phyloP scores from a whole-genome alignment of 805 yeast species.

The Wickerhamomyces ciferrii region DNA sequence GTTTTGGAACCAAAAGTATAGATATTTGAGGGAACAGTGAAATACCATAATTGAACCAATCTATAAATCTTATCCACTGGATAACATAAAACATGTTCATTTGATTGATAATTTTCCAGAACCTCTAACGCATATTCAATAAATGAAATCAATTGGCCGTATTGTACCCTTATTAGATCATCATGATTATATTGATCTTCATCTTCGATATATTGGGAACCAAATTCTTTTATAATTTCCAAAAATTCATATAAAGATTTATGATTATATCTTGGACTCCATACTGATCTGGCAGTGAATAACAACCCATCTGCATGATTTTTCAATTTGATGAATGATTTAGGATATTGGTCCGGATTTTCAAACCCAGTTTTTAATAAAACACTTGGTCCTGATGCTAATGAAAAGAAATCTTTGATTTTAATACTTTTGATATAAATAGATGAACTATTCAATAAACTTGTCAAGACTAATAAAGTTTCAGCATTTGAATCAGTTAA shows the following conservation, averaged over 20 bases:
- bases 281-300: conserved; percentile 12
- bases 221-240: conserved; percentile 14
- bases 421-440: conserved; percentile 5
- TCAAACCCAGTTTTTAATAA: conserved; percentile 10
- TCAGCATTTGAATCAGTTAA: conserved; percentile 13
- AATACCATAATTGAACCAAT: conserved; percentile 12
- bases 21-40: conserved; percentile 11
- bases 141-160: conserved; percentile 5
- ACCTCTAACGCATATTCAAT: conserved; percentile 5
- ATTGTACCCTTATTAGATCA: conserved; percentile 4
- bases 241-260: conserved; percentile 12
- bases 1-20: conserved; percentile 9
- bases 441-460: conserved; percentile 6
- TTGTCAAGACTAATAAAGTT: conserved; percentile 4
- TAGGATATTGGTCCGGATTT: conserved; percentile 11
- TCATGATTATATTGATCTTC: conserved; percentile 2
- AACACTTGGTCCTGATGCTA: conserved; percentile 17
- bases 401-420: conserved; percentile 11
- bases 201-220: conserved; percentile 5
- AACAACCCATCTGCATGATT: conserved; percentile 14
- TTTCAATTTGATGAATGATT: conserved; percentile 5
- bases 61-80: conserved; percentile 13
- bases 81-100: conserved; percentile 10
- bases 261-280: conserved; percentile 17
- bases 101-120: conserved; percentile 4